Evolutionary conservation across 192 early-diverging fungal species (phyloP).

Genomic region (Pilaira anomala): DNA sequence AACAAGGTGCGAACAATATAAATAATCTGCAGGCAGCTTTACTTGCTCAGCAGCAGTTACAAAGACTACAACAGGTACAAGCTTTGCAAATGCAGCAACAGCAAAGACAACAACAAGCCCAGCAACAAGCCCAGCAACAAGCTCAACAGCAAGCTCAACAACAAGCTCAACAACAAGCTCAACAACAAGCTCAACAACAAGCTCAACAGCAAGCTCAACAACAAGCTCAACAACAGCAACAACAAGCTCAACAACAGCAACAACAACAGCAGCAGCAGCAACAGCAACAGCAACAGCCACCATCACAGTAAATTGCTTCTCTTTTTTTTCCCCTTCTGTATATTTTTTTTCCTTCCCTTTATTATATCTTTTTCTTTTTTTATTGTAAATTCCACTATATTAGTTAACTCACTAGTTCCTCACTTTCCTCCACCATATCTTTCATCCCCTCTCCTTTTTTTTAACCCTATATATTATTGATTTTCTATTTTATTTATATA

Average conservation of each 20-base stretch:
- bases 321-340: not conserved
- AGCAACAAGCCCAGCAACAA: constrained; percentile 28
- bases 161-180: constrained; percentile 7
- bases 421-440: too few relatives aligned
- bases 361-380: not conserved
- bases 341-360: constrained; percentile 3
- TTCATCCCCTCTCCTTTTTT: too few relatives aligned
- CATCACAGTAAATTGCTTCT: not conserved
- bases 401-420: too few relatives aligned
- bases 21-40: not conserved
- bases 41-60: too few relatives aligned
- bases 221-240: not conserved
- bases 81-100: constrained; percentile 26
- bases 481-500: too few relatives aligned
- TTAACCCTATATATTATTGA: too few relatives aligned
- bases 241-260: not conserved
- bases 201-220: not conserved
- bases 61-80: too few relatives aligned
- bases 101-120: constrained; percentile 14
- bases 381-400: not conserved
- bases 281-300: too few relatives aligned
- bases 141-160: constrained; percentile 17
- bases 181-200: not conserved
- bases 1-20: not conserved
- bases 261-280: too few relatives aligned